Base-by-base conservation (phyloP, 345 rosid species). In the Citrus glauca region DNA sequence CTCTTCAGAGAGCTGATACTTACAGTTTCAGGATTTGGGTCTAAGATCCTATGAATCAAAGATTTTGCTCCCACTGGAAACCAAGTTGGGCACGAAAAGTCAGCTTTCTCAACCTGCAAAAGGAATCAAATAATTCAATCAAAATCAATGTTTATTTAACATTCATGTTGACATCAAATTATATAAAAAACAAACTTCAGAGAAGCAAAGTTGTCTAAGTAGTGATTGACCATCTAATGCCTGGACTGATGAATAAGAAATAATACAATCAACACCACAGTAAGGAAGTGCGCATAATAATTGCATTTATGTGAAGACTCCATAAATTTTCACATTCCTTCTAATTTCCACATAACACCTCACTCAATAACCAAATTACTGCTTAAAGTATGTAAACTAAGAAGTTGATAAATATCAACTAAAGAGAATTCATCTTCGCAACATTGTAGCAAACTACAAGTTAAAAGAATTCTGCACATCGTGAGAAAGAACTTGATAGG, bases 11-110 rank as follows among this genome's bases (percentile, higher is more conserved):
- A 53, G 24, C 56, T 72, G 64, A 37, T 73, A 86, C 98, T 85
- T 85, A 95, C 99, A 40, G 89, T 91, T 88, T 85, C 93, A 64
- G 98, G 92, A 84, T 92, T 93, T 73, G 97, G 97, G 80, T 95
- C 98, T 85, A 95, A 84, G 78, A 95, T 93, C 75, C 90, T 89
- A 38, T 83, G 86, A 86, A 93, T 92, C 82, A 95, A 88, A 30
- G 94, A 82, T 84, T 90, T 95, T 48, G 97, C 97, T 61, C 90
- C 98, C 74, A 93, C 85, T 5, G 99, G 95, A 86, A 93, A 92
- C 90, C 93, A 92, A 57, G 97, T 85, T 50, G 99, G 98, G 78
- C 94, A 92, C 71, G 96, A 85, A 81, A 90, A 95, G 19, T 93
- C 97, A 70, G 96, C 99, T 73, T 48, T 88, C 71, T 91, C 93